Evolutionary conservation across 164 flowering plant genomes (phyloP), one percentile per base, ranked within the genome.

Genomic region (Stephania yunnanensis): DNA sequence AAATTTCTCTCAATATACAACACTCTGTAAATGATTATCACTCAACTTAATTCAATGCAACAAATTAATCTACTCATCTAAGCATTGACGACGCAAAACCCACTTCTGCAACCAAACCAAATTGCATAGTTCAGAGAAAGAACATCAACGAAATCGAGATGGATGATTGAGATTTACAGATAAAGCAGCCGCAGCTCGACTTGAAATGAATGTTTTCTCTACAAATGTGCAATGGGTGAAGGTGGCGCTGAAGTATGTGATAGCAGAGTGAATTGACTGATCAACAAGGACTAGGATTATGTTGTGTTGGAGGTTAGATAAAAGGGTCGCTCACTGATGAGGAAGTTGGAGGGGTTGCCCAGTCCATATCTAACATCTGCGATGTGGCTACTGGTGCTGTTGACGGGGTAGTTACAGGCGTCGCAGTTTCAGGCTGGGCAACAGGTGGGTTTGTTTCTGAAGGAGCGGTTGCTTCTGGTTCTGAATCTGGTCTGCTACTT

Each of bases 241-340:
- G 50, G 30, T 9, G 30, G 22, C 9, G 72, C 53, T 22, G 72
- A 48, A 9, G 50, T 6, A 20, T 66, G 69, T 10, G 44, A 29
- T 12, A 66, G 30, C 1, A 13, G 69, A 25, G 10, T 25, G 44
- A 12, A 66, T 29, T 66, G 15, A 66, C 44, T 10, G 66, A 61
- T 61, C 66, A 61, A 61, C 5, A 17, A 2, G 7, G 66, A 7
- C 5, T n/a, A 20, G 25, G 25, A 25, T 66, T 30, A 25, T 63
- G 42, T 25, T 11, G 11, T 10, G 50, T 42, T 65, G 22, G 25
- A 29, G 10, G 9, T 81, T 71, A 75, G 53, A 9, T 61, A 71
- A 79, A 68, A 48, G 75, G 70, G 17, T 77, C 82, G 71, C 50
- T 73, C 55, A 42, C 20, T 19, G 82, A 71, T 45, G 46, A 55